Conservation (phyloP, 192 early-diverging fungal genomes). For the Podila clonocystis region DNA sequence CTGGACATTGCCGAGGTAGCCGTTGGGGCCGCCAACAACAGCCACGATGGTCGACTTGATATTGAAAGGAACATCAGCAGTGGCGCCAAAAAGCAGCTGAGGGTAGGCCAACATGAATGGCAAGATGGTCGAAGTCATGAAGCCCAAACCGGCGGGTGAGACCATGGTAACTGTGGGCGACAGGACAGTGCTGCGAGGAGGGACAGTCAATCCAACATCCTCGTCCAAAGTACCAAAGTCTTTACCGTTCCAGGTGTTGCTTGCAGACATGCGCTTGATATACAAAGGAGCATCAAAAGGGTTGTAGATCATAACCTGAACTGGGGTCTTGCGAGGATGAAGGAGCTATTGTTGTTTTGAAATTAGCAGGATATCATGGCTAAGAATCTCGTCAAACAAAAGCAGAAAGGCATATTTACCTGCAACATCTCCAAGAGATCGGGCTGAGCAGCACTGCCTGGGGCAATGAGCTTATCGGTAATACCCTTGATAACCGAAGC, state of each 20-base stretch:
- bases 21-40: constrained; percentile 24
- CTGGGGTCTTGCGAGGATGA: constrained; percentile 37
- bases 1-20: constrained; percentile 30
- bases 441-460: constrained; percentile 31
- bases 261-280: constrained; percentile 56
- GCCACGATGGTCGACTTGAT: constrained; percentile 38
- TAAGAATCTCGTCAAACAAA: neutral
- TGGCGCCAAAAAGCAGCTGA: constrained; percentile 11
- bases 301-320: constrained; percentile 61
- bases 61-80: constrained; percentile 33
- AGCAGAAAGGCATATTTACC: neutral
- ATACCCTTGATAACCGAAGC: constrained; percentile 56
- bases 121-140: constrained; percentile 18
- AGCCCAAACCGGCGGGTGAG: constrained; percentile 35
- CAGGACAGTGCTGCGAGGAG: constrained; percentile 21
- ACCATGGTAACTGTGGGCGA: constrained; percentile 41
- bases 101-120: constrained; percentile 36
- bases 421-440: constrained; percentile 33
- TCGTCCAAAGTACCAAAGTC: constrained; percentile 57
- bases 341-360: neutral
- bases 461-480: constrained; percentile 45
- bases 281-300: constrained; percentile 63
- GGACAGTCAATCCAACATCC: constrained; percentile 53
- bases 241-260: constrained; percentile 52
- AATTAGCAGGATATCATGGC: neutral